A percentile compares a stretch with the other conserved stretches of the same genome.
Evolutionary conservation across 1,139 yeast genomes (phyloP).

Genomic region (Magnusiomyces ingens): DNA sequence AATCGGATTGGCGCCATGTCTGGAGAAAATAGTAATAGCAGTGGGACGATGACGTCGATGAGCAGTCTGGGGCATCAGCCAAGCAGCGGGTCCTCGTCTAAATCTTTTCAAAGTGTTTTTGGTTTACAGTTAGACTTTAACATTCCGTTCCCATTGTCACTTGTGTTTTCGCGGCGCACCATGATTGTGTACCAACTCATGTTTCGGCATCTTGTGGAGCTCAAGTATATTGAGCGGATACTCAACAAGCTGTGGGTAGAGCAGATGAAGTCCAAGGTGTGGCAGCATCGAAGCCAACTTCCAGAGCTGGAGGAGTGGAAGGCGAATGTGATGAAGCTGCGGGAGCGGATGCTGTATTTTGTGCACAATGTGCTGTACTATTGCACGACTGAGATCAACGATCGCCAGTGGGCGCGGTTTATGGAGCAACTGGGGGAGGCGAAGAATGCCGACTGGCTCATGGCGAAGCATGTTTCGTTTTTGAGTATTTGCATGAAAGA

Average conservation of each 20-base stretch:
- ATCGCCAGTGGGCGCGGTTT: slow-evolving; percentile 46
- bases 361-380: slow-evolving; percentile 51
- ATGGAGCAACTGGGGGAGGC: slow-evolving; percentile 24
- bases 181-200: slow-evolving; percentile 74
- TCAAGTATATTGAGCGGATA: slow-evolving; percentile 55
- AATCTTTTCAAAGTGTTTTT: slow-evolving; percentile 39
- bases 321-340: slow-evolving; percentile 48
- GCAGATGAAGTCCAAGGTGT: slow-evolving; percentile 55
- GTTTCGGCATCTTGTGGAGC: slow-evolving; percentile 61
- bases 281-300: slow-evolving; percentile 49
- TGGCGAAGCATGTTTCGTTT: slow-evolving; percentile 47
- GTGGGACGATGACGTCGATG: too few species aligned
- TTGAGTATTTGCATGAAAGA: slow-evolving; percentile 62
- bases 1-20: slow-evolving; percentile 19
- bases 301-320: slow-evolving; percentile 50
- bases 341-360: slow-evolving; percentile 57
- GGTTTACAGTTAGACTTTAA: slow-evolving; percentile 59
- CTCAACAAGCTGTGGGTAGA: slow-evolving; percentile 70
- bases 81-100: slow-evolving; percentile 2
- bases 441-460: slow-evolving; percentile 47
- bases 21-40: too few species aligned
- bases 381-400: slow-evolving; percentile 55
- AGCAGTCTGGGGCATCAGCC: background rate
- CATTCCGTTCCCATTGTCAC: slow-evolving; percentile 81
- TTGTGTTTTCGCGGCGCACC: slow-evolving; percentile 63